Percentiles rank a stretch among this genome's conserved stretches.
Evolutionary conservation across 2,329 filamentous ascomycete genomes (phyloP).

Genomic region (Sporothrix protearum): DNA sequence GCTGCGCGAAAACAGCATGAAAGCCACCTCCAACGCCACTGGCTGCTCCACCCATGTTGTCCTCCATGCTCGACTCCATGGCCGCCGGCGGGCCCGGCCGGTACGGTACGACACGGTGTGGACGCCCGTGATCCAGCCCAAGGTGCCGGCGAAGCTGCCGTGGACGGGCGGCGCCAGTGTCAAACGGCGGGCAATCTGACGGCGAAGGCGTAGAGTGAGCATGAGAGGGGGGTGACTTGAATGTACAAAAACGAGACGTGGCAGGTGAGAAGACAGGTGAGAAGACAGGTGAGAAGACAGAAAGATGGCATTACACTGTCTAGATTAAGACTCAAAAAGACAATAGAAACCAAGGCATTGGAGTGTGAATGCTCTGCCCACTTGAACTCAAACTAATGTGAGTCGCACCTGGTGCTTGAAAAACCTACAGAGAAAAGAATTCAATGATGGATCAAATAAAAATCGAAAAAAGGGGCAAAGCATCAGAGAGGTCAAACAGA

Average conservation of each 20-base stretch:
- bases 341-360: not conserved
- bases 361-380: too few relatives aligned
- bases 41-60: slow-evolving; percentile 41
- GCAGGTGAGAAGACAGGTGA: not conserved
- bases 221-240: not conserved
- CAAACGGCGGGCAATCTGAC: slow-evolving; percentile 16
- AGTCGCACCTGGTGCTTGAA: too few relatives aligned
- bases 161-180: slow-evolving; percentile 22
- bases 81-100: slow-evolving; percentile 42
- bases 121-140: slow-evolving; percentile 43
- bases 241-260: not conserved
- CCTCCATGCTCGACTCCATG: slow-evolving; percentile 46
- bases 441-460: not conserved
- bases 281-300: too few relatives aligned
- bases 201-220: not conserved
- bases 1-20: slow-evolving; percentile 44
- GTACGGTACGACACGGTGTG: slow-evolving; percentile 49
- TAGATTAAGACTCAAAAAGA: not conserved
- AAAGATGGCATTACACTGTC: not conserved
- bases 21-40: slow-evolving; percentile 46
- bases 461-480: too few relatives aligned
- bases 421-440: not conserved
- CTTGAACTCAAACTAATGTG: too few relatives aligned
- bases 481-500: too few relatives aligned
- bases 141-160: slow-evolving; percentile 29